Base-by-base conservation (phyloP, 2,329 filamentous ascomycete species). In the Claviceps fusiformis region DNA sequence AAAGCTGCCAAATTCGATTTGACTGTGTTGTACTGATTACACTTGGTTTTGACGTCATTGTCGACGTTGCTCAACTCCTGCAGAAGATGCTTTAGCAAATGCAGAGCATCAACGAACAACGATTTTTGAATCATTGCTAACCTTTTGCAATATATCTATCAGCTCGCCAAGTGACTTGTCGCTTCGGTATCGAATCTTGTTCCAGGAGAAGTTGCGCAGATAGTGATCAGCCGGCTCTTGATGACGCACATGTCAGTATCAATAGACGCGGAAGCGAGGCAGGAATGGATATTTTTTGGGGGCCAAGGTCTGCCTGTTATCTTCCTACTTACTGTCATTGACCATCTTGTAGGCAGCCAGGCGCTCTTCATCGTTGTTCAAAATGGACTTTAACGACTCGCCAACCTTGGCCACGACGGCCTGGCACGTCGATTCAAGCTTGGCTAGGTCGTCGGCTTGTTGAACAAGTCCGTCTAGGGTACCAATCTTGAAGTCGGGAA, bases 401-500 rank as follows among this genome's bases (percentile, higher is more conserved):
- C 83, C 84, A 43, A 97, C 88, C 74, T 96, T 97, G 62, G 78
- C 79, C 44, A 95, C 91, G 7, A 96, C 89, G 54, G 78, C 81
- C 70, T 91, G 82, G 69, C 90, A 95, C 41, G 81, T 79, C 41
- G 78, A 70, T 62, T 95, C 89, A 53, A 97, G 83, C 81, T 96
- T 97, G 57, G 85, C 80, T 54, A 98, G 77, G 66, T 97, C 93
- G 67, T 98, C 93, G 55, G 93, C 93, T 71, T 98, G 92, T 73
- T 95, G 89, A 48, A 98, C 90, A 56, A 98, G 78, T 44, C 87
- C 89, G 73, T 98, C 93, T 43, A 98, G 79, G 0, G 93, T 96
- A 56, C 93, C 93, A 69, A 98, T 95, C 76, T 97, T 98, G 80
- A 98, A 96, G 61, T 90, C 86, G 24, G 93, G 93, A 59, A 97